A percentile compares a stretch with the other conserved stretches of the same genome.
Conservation (phyloP, 1,139 yeast genomes). For the Oligophagozyma castellii region DNA sequence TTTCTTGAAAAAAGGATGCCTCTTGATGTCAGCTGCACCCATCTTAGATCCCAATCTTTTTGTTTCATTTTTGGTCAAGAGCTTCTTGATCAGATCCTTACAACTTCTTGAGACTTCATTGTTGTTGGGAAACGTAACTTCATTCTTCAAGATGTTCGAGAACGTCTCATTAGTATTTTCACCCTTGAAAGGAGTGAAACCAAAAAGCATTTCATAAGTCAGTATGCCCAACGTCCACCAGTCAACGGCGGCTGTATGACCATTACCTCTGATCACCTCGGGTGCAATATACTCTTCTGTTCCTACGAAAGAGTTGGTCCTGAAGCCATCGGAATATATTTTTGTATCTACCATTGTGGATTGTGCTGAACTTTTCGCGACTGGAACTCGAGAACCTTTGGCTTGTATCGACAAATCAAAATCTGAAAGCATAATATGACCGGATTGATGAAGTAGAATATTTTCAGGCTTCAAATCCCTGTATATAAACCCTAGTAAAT, state of each 20-base stretch:
- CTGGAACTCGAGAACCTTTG: slow-evolving; percentile 48
- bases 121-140: slow-evolving; percentile 48
- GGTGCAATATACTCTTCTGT: slow-evolving; percentile 98
- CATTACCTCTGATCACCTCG: slow-evolving; percentile 91
- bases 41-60: slow-evolving; percentile 80
- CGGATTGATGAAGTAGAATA: slow-evolving; percentile 82
- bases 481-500: slow-evolving; percentile 91
- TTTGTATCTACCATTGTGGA: slow-evolving; percentile 56
- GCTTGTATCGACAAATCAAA: slow-evolving; percentile 91
- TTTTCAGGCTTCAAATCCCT: slow-evolving; percentile 94
- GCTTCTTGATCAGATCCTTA: slow-evolving; percentile 62
- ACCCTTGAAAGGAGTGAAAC: slow-evolving; percentile 94
- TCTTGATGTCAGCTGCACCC: slow-evolving; percentile 90
- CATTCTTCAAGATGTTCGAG: slow-evolving; percentile 72
- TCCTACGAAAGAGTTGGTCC: slow-evolving; percentile 95
- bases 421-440: slow-evolving; percentile 95
- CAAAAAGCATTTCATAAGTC: slow-evolving; percentile 85
- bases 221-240: slow-evolving; percentile 98
- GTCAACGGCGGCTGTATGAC: slow-evolving; percentile 97
- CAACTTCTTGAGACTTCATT: slow-evolving; percentile 59
- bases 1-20: slow-evolving; percentile 77
- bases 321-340: slow-evolving; percentile 87
- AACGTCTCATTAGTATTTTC: slow-evolving; percentile 77
- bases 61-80: slow-evolving; percentile 75
- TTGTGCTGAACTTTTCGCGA: slow-evolving; percentile 16